These are phyloP conservation scores for Zymoseptoria passerinii DNA, from an alignment of 2,329 filamentous ascomycete genomes.

Conservation along the genomic window DNA sequence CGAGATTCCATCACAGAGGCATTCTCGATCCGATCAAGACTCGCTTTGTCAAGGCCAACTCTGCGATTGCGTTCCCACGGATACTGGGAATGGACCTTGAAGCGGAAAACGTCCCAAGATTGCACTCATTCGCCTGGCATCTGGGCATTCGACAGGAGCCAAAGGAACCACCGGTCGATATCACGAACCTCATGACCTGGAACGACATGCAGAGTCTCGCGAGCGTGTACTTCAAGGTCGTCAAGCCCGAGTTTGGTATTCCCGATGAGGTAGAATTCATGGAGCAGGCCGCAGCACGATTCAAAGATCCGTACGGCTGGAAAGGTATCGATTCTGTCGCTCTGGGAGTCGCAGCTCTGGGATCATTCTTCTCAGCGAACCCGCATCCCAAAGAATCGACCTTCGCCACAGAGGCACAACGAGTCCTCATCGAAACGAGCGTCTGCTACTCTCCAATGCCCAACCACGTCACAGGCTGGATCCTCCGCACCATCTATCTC, in stretches of 20 bases:
- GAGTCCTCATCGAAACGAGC: conserved; percentile 31
- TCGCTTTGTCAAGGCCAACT: conserved; percentile 29
- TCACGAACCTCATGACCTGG: conserved; percentile 24
- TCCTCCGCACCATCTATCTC: conserved; percentile 48
- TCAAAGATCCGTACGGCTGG: conserved; percentile 20
- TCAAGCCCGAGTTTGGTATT: conserved; percentile 47
- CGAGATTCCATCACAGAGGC: conserved; percentile 29
- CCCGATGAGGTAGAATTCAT: conserved; percentile 30
- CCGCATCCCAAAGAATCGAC: conserved; percentile 38
- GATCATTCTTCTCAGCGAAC: conserved; percentile 44
- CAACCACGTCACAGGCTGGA: conserved; percentile 42
- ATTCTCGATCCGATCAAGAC: conserved; percentile 30
- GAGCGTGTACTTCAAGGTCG: conserved; percentile 44
- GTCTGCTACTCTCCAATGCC: conserved; percentile 26
- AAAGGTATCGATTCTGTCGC: conserved; percentile 42
- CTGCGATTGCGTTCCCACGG: conserved; percentile 48
- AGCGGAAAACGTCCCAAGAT: conserved; percentile 44
- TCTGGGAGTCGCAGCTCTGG: conserved; percentile 49
- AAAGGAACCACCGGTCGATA: conserved; percentile 18
- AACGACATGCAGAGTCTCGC: conserved; percentile 24
- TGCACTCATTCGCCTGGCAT: conserved; percentile 51
- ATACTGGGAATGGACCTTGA: conserved; percentile 48
- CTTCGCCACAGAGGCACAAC: conserved; percentile 40
- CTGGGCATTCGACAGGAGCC: conserved; percentile 28
- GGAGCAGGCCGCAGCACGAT: conserved; percentile 23